Base-by-base conservation (phyloP, 345 rosid genomes). In the Excoecaria agallocha region DNA sequence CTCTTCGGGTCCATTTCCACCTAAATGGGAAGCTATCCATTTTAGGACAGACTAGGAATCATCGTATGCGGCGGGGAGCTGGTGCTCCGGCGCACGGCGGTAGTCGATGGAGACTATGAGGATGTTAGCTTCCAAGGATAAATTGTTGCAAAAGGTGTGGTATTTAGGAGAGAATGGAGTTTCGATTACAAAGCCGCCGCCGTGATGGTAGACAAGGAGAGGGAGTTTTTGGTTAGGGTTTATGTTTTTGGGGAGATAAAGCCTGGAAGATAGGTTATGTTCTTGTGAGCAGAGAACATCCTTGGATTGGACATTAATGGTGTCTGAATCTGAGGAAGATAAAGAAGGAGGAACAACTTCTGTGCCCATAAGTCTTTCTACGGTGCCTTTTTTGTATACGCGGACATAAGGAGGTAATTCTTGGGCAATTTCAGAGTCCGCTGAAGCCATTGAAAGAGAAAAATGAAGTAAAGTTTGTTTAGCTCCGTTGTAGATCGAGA, bases 31-130 rank as follows among this genome's bases (percentile, higher is more conserved):
- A 0, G 59, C 78, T 41, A 71, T 68, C 82, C 82, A 79, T 24
- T 69, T 58, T 0, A 79, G 69, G 6, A 75, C 78, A 3, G 68
- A 5, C 78, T 78, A 79, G 7, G 82, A 70, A 58, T 79, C 82
- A 6, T 79, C 79, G 24, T 70, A 79, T 6, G 76, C 71, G 24
- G 66, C 43, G 1, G 82, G 82, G 22, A 74, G 43, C 6, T 54
- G 76, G 22, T 79, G 65, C 51, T 79, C 82, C 1, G 82, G 78
- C 6, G 74, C 76, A 25, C 61, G 20, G 12, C 82, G 57, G 25
- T 75, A 79, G 30, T 79, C 70, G 3, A 74, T 78, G 2, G 78
- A 79, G 65, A 79, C 75, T 3, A 77, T 74, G 15, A 79, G 35
- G 13, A 79, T 57, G 17, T 79, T 64, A 20, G 68, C 71, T 67